Evolutionary conservation across 805 yeast genomes (phyloP), one percentile per base, ranked within the genome.

Genomic region (Yarrowia deformans): DNA sequence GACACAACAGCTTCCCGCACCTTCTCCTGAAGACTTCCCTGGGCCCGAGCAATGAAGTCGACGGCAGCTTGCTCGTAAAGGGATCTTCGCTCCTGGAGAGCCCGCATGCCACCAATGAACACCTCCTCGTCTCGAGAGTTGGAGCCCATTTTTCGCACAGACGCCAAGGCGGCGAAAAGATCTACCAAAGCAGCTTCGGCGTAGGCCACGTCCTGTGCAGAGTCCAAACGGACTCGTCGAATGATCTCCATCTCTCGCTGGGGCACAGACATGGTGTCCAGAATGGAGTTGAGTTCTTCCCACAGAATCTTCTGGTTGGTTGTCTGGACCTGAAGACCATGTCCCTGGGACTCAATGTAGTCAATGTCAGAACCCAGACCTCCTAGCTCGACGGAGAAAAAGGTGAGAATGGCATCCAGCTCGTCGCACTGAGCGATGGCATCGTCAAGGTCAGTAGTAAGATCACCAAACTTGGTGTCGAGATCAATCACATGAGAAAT

Each of bases 251-350:
- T 78, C 18, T 87, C 88, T 0, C 79, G 78, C 18, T 85, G 85
- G 71, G 88, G 87, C 35, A 92, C 81, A 69, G 88, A 85, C 9
- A 90, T 90, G n/a, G 91, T 89, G 61, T 84, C 84, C 71, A 93
- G 78, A 56, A 93, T 82, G n/a, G 84, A 85, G 48, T 85, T 85
- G 68, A 93, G 82, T 70, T 91, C 93, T 58, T 84, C 85, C 82
- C 88, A 89, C 32, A 93, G 80, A n/a, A 83, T 76, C 74, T 90
- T 91, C 77, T 90, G 90, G 78, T 93, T 93, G 54, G 91, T 87
- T 6, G 94, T 86, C 72, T 88, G 88, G 8, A 93, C 89, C 78
- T 93, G 97, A 18, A 92, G 78, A 61, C 97, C 97, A 73, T 89
- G 87, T 2, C 93, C 88, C 75, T 89, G 90, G 43, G 82, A 81